Percentiles rank a stretch among this genome's conserved stretches.
Conservation (phyloP, 140 eudicot genomes). For the Bidens hawaiensis region DNA sequence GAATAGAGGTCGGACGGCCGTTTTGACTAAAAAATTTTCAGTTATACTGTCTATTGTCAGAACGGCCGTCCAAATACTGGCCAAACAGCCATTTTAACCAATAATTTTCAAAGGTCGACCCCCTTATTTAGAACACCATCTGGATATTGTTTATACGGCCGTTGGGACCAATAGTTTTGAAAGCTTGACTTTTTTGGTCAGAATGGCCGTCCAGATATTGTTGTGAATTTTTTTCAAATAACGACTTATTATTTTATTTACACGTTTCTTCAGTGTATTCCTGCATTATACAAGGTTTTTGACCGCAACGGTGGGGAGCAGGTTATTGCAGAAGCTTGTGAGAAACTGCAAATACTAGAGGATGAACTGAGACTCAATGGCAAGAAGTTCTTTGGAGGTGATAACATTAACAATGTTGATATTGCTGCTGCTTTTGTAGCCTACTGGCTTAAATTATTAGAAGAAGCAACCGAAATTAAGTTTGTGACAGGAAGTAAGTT, state of each 20-base stretch:
- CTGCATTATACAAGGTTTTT: neutral
- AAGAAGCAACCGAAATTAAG: constrained; percentile 4
- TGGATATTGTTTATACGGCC: too few relatives aligned
- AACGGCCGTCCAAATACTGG: too few relatives aligned
- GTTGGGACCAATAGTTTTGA: too few relatives aligned
- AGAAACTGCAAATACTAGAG: constrained; percentile 16
- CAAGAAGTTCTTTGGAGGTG: constrained; percentile 21
- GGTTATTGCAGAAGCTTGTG: constrained; percentile 1
- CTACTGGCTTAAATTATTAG: constrained; percentile 5
- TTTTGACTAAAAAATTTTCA: too few relatives aligned
- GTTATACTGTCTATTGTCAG: too few relatives aligned
- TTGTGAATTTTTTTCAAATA: too few relatives aligned
- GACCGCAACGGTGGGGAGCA: constrained; percentile 1
- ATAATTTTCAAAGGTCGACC: too few relatives aligned
- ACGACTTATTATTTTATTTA: neutral
- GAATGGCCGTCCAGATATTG: too few relatives aligned
- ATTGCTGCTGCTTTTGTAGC: constrained; percentile 14
- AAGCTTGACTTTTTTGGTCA: too few relatives aligned
- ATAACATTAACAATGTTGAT: constrained; percentile 8
- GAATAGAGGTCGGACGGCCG: too few relatives aligned
- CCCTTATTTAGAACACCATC: too few relatives aligned
- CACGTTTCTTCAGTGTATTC: constrained; percentile 9
- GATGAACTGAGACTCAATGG: constrained; percentile 5
- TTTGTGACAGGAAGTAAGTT: constrained; percentile 4
- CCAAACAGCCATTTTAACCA: too few relatives aligned